A percentile compares a stretch with the other conserved stretches of the same genome.
These are phyloP conservation scores for Neodidymelliopsis sp. DNA, from an alignment of 2,329 filamentous ascomycete species.

Conservation along the genomic window DNA sequence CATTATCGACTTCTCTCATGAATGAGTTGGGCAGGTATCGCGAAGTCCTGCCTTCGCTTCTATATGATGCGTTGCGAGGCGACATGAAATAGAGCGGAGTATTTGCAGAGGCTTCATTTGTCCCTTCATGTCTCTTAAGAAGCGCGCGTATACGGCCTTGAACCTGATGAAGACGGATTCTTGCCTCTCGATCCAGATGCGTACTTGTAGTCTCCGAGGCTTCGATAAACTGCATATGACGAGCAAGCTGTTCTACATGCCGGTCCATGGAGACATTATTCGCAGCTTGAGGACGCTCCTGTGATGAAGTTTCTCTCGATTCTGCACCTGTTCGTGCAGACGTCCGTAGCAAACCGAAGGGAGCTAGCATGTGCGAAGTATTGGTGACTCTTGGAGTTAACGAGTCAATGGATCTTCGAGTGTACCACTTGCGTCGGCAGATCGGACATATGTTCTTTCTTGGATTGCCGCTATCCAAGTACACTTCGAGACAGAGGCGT, in stretches of 20 bases:
- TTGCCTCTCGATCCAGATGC: not conserved
- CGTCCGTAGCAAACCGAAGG: not conserved
- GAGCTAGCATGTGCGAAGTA: constrained; percentile 1
- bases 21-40: not conserved
- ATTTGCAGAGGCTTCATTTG: not conserved
- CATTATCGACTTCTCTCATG: not conserved
- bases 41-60: not conserved
- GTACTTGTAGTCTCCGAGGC: not conserved
- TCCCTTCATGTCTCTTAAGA: not conserved
- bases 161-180: not conserved
- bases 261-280: not conserved
- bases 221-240: not conserved
- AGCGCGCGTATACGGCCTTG: constrained; percentile 5
- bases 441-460: constrained; percentile 17
- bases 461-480: constrained; percentile 13
- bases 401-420: not conserved
- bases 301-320: not conserved
- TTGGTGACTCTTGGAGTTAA: constrained; percentile 6
- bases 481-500: constrained; percentile 12
- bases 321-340: not conserved
- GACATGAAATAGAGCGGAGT: not conserved
- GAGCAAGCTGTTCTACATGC: not conserved
- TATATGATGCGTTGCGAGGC: not conserved
- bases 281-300: not conserved
- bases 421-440: constrained; percentile 20